phyloP scores from a whole-genome alignment of 192 early-diverging fungal species.

The Entophlyctis luteolus region DNA sequence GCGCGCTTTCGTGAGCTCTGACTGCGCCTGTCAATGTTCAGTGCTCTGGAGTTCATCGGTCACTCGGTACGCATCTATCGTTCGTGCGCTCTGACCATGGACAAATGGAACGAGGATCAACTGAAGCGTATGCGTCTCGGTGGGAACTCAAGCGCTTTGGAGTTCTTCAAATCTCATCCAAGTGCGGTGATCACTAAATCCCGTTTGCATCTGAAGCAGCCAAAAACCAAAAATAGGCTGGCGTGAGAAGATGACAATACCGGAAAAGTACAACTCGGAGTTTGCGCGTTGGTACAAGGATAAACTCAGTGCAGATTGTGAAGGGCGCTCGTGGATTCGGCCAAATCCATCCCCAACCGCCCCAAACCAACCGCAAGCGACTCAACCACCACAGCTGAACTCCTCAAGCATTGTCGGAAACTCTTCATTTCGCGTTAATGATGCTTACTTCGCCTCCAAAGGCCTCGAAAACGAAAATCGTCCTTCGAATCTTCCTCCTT shows the following conservation, averaged over 20 bases:
- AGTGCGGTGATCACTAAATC: conserved; percentile 15
- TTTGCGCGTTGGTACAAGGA: conserved; percentile 85
- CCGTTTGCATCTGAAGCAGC: background rate
- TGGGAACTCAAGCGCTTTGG: conserved; percentile 80
- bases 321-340: conserved; percentile 53
- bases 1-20: conserved; percentile 47
- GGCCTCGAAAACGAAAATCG: conserved; percentile 43
- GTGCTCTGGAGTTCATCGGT: conserved; percentile 24
- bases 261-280: conserved; percentile 81
- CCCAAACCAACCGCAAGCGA: conserved; percentile 29
- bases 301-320: conserved; percentile 74
- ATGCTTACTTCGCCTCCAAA: conserved; percentile 61
- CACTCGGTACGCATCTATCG: conserved; percentile 51
- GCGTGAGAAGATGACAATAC: conserved; percentile 65
- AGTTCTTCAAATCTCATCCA: conserved; percentile 77
- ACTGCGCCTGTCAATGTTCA: conserved; percentile 85
- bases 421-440: conserved; percentile 67
- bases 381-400: conserved; percentile 25
- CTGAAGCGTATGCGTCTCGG: conserved; percentile 89
- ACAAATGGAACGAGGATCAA: conserved; percentile 94
- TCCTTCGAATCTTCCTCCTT: conserved; percentile 44
- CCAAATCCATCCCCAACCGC: conserved; percentile 5
- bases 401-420: too few species aligned
- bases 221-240: conserved; percentile 37
- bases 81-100: conserved; percentile 99